Percentiles rank a stretch among this genome's conserved stretches.
These are phyloP conservation scores for Jacaranda copaia DNA, from an alignment of 257 asterid genomes.

Conservation along the genomic window DNA sequence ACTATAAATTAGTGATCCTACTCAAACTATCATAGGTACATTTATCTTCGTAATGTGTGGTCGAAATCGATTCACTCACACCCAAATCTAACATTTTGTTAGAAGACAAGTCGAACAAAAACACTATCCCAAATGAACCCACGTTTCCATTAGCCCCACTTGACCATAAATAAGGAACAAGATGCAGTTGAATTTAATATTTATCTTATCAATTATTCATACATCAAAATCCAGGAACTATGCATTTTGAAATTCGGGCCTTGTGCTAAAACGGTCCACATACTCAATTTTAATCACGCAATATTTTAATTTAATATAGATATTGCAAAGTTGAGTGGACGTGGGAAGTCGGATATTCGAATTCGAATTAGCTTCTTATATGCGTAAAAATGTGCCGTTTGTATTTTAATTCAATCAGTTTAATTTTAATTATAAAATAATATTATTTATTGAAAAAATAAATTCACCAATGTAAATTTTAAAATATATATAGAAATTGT, in stretches of 20 bases:
- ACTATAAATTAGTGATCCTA: no score
- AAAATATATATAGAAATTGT: not conserved
- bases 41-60: no score
- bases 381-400: no score
- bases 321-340: not conserved
- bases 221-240: not conserved
- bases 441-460: no score
- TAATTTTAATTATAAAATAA: no score
- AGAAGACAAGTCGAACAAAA: no score
- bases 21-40: no score
- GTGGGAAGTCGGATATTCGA: not conserved
- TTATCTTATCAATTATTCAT: constrained; percentile 11
- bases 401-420: no score
- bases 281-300: not conserved
- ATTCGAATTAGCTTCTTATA: no score
- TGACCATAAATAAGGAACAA: not conserved
- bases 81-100: no score
- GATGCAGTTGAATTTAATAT: not conserved
- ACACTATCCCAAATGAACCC: not conserved
- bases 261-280: not conserved
- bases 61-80: no score
- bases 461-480: no score
- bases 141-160: not conserved
- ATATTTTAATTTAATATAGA: not conserved
- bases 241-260: not conserved